Evolutionary conservation across 306 rosid species (phyloP).

Genomic region (Malus asiatica): DNA sequence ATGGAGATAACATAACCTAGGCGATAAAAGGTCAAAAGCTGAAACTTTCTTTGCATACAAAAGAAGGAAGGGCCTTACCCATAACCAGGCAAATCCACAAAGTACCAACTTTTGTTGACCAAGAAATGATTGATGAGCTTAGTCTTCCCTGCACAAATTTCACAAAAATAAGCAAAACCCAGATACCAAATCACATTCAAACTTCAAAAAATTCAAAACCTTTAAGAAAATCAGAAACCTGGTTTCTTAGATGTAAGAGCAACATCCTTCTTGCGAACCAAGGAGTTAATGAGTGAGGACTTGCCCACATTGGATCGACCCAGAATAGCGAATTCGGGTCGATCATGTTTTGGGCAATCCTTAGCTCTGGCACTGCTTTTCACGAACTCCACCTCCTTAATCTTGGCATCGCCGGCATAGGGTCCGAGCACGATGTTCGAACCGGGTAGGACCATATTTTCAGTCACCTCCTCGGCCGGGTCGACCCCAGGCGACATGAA

Average conservation of each 20-base stretch:
- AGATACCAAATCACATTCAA: neutral
- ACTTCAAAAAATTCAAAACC: neutral
- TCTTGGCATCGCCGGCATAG: constrained; percentile 70
- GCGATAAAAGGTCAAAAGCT: neutral
- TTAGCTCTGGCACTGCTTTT: constrained; percentile 70
- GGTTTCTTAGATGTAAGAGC: constrained; percentile 95
- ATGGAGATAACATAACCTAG: neutral
- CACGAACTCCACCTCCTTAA: constrained; percentile 73
- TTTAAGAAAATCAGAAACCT: constrained; percentile 28
- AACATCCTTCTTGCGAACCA: constrained; percentile 78
- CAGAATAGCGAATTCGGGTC: constrained; percentile 78
- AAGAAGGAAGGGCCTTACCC: constrained; percentile 43
- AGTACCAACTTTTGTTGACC: constrained; percentile 88
- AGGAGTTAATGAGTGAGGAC: constrained; percentile 83
- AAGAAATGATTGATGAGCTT: constrained; percentile 89
- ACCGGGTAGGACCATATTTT: constrained; percentile 59
- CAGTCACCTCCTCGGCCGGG: constrained; percentile 44
- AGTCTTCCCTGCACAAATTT: constrained; percentile 63
- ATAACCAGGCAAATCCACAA: constrained; percentile 95
- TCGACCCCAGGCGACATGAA: constrained; percentile 77
- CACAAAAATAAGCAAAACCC: neutral
- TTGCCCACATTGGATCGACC: constrained; percentile 96
- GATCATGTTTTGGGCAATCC: constrained; percentile 67
- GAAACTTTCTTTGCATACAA: neutral
- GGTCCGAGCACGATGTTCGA: constrained; percentile 86